phyloP scores from a whole-genome alignment of 2,329 filamentous ascomycete species.

The Trichoderma arundinaceum region DNA sequence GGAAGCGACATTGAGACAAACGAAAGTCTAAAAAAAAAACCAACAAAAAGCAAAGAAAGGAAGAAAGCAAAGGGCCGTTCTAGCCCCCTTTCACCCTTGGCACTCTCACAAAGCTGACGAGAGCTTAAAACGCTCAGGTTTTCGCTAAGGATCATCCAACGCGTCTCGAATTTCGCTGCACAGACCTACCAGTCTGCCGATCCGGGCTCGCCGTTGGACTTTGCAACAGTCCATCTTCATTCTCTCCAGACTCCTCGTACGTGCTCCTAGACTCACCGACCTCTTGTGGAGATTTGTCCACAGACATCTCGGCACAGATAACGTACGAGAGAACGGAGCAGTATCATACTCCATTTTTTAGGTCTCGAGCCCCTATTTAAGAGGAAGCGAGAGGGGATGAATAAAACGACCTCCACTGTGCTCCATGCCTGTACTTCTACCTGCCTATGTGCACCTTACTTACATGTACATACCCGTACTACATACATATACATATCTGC shows the following conservation, averaged over 20 bases:
- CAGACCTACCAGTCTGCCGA: constrained; percentile 12
- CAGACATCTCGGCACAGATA: not conserved
- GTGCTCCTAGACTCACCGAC: not conserved
- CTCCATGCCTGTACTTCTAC: not conserved
- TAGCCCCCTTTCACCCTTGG: constrained; percentile 20
- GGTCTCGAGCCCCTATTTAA: constrained; percentile 13
- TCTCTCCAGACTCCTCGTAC: constrained; percentile 4
- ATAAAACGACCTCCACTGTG: not conserved
- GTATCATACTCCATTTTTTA: constrained; percentile 4
- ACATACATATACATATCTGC: not conserved
- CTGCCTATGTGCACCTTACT: not conserved
- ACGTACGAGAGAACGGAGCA: not conserved
- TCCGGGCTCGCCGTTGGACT: constrained; percentile 12
- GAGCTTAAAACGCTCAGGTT: not conserved
- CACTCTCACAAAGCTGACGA: not conserved
- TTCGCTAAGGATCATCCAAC: not conserved
- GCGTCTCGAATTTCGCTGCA: constrained; percentile 1
- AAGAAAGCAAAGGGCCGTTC: not conserved
- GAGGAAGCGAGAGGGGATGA: not conserved
- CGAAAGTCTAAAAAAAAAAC: not conserved
- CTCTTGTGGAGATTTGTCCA: constrained; percentile 16
- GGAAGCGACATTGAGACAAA: not conserved
- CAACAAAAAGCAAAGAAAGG: not conserved
- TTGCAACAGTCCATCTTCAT: not conserved
- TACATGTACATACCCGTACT: not conserved